These are phyloP conservation scores for Decorospora gaudefroyi DNA, from an alignment of 2,329 filamentous ascomycete genomes.

Conservation along the genomic window DNA sequence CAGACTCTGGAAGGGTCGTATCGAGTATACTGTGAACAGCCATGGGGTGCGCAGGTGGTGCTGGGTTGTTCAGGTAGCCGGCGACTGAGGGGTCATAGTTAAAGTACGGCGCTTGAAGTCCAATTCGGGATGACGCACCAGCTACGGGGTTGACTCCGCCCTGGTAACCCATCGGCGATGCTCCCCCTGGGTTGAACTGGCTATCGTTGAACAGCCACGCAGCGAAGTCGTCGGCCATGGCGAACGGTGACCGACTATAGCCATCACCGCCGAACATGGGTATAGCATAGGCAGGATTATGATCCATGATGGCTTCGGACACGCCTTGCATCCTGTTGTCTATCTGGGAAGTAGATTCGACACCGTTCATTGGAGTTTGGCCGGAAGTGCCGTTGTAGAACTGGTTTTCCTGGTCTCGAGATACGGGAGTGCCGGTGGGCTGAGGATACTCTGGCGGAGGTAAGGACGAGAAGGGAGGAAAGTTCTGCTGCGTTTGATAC, in stretches of 20 bases:
- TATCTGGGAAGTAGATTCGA: slow-evolving; percentile 45
- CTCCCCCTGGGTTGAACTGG: slow-evolving; percentile 50
- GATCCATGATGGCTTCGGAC: slow-evolving; percentile 49
- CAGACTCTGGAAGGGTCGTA: slow-evolving; percentile 75
- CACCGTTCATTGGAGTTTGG: slow-evolving; percentile 46
- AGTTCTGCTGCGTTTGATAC: slow-evolving; percentile 65
- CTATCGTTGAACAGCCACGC: slow-evolving; percentile 80
- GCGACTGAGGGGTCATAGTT: slow-evolving; percentile 56
- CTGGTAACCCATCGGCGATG: slow-evolving; percentile 47
- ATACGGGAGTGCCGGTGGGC: slow-evolving; percentile 44
- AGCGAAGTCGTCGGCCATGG: slow-evolving; percentile 85
- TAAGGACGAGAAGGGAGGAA: slow-evolving; percentile 63
- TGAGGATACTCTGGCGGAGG: slow-evolving; percentile 62
- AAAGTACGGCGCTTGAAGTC: slow-evolving; percentile 57
- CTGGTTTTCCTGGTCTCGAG: slow-evolving; percentile 42
- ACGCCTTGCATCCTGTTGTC: slow-evolving; percentile 44
- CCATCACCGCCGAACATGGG: slow-evolving; percentile 86
- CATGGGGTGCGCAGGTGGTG: slow-evolving; percentile 77
- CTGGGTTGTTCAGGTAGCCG: slow-evolving; percentile 54
- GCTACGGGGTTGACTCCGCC: slow-evolving; percentile 43
- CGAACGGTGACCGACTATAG: slow-evolving; percentile 83
- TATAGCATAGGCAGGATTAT: slow-evolving; percentile 65
- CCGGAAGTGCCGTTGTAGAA: slow-evolving; percentile 44
- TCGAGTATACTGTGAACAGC: slow-evolving; percentile 84
- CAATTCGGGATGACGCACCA: slow-evolving; percentile 48